Base-by-base conservation (phyloP, 352 stramenopile genomes). In the Pythium aristosporum region DNA sequence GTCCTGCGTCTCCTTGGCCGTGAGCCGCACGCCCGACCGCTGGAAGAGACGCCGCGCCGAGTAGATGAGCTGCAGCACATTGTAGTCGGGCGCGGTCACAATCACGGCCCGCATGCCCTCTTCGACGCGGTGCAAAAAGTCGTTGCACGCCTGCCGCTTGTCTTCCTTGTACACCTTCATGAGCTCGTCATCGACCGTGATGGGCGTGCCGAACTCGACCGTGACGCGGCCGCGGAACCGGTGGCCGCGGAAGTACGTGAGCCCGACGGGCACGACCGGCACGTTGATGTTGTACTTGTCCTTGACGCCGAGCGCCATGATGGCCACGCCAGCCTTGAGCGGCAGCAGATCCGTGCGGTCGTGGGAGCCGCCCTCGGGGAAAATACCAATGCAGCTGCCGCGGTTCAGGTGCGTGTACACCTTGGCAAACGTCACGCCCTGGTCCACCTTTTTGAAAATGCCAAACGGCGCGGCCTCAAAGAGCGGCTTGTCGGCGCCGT, bases 191-290 rank as follows among this genome's bases (percentile, higher is more conserved):
- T 89, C 86, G 16, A 97, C 84, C 0, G 76, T 79, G 52, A 98
- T 96, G 3, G 94, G 92, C 15, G 88, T 91, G 0, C 97, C 96
- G 74, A 98, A 99, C 69, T 99, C 97, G 16, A 99, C 96, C 5
- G 97, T 96, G 58, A 96, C 96, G 63, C 97, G 94, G 9, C 95
- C 96, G 54, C 97, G 86, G 82, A 99, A 99, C 53, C 92, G 82
- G 68, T 99, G 96, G 34, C 94, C 94, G 37, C 89, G 85, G 74
- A 99, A 99, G 74, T 99, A 99, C 71, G 98, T 99, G 37, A 99
- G 78, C 9, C 97, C 97, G 43, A 99, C 96, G 6, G 97, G 96
- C 32, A 99, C 94, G 18, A 99, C 98, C 0, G 95, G 94, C 36
- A 97, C 89, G 28, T 93, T 98, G 30, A 99, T 89, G 39, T 96